phyloP scores from a whole-genome alignment of 345 rosid genomes.

The Citrus hindsii region DNA sequence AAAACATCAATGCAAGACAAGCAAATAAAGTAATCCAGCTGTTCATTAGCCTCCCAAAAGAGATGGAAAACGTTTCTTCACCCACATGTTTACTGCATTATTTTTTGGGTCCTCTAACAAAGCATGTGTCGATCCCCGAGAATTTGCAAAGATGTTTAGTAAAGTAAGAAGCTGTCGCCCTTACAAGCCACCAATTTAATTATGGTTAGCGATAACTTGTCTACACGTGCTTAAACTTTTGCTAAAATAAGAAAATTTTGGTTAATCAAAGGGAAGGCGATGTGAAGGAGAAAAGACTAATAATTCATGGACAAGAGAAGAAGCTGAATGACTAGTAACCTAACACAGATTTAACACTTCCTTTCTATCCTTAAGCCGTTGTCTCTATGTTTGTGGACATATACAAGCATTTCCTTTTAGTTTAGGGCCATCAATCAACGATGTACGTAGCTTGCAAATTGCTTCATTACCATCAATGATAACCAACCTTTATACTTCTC shows the following conservation, averaged over 20 bases:
- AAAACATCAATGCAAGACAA: neutral
- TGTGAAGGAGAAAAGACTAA: constrained; percentile 4
- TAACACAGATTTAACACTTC: constrained; percentile 14
- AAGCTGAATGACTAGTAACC: constrained; percentile 28
- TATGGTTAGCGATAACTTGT: neutral
- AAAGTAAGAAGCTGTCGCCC: constrained; percentile 8
- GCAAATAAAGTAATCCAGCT: neutral
- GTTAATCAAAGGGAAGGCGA: neutral
- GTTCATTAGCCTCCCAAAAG: constrained; percentile 10
- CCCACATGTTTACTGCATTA: neutral
- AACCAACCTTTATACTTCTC: neutral
- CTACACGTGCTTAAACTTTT: neutral
- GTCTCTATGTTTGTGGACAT: constrained; percentile 18
- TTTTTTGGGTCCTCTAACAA: neutral
- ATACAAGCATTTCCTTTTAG: neutral
- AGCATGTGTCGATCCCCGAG: neutral
- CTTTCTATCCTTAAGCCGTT: neutral
- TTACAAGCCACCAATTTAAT: neutral
- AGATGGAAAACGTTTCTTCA: constrained; percentile 1
- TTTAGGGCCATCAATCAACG: constrained; percentile 3
- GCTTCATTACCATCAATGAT: neutral
- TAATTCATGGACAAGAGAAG: neutral
- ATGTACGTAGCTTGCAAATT: neutral
- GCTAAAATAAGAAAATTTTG: neutral
- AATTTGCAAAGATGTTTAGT: neutral